Base-by-base conservation (phyloP, 2,329 filamentous ascomycete species). In the Aspergillus calidoustus region DNA sequence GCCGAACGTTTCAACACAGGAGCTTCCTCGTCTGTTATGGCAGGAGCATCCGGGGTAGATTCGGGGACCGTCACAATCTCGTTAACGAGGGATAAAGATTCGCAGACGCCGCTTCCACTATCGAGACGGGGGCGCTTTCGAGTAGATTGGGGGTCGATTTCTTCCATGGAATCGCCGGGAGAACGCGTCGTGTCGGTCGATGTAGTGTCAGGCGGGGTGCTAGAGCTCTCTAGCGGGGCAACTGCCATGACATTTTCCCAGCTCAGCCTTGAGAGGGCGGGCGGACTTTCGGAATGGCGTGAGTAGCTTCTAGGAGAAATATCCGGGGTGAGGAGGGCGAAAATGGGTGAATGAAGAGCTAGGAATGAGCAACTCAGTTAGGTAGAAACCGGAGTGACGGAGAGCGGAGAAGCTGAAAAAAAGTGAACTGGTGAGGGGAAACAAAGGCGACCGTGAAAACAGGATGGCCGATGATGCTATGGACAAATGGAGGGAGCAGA, bases 111-210 rank as follows among this genome's bases (percentile, higher is more conserved):
- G 62, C 74, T 77, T 64, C 78, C 79, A 71, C 77, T 80, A 67
- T 81, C 79, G 59, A 81, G 77, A 70, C 79, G 79, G 65, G 79
- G 80, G 63, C 80, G 79, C 74, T 82, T 82, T 65, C 80, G 76
- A 55, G 75, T 78, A 48, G 71, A 71, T 62, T 77, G 73, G 34
- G 74, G 68, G 59, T 75, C 69, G 60, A 65, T 66, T 64, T 79
- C 77, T 74, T 80, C 78, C 78, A 79, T 79, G 66, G 68, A 69
- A 68, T 75, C 72, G 66, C 69, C 66, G 59, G 70, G 59, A 53
- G 67, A 61, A 71, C 69, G 69, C 60, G 70, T 68, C 54, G 72
- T 67, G 59, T 76, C 71, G 63, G 64, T 69, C 65, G 71, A 66
- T 64, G 67, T 63, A 68, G 72, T 66, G 70, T 69, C 69, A 71